These are phyloP conservation scores for Salix suchowensis DNA, from an alignment of 345 rosid genomes.

Conservation along the genomic window DNA sequence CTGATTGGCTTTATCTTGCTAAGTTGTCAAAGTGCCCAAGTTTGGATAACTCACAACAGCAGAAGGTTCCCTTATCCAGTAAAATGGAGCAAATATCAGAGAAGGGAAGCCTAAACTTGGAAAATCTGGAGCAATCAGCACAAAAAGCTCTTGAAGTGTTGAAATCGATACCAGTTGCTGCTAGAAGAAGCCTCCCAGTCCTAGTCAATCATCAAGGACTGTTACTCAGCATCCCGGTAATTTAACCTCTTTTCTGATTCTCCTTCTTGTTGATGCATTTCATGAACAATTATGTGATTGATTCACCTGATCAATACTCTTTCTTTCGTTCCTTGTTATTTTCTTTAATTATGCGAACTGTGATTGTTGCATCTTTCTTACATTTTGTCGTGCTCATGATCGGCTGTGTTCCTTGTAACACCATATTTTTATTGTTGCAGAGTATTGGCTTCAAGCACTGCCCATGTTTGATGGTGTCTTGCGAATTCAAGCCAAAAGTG, in stretches of 20 bases:
- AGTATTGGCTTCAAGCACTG: constrained; percentile 67
- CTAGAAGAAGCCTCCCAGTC: constrained; percentile 77
- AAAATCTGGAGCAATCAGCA: constrained; percentile 45
- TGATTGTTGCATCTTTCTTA: background rate
- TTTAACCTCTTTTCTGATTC: constrained; percentile 10
- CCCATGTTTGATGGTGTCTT: constrained; percentile 48
- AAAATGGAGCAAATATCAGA: constrained; percentile 10
- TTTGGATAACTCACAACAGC: constrained; percentile 23
- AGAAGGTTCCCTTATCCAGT: constrained; percentile 1
- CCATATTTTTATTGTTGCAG: constrained; percentile 33
- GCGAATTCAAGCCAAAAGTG: constrained; percentile 65
- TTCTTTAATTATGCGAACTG: background rate
- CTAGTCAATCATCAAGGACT: constrained; percentile 47
- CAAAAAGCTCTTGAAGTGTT: constrained; percentile 40
- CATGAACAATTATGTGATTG: background rate
- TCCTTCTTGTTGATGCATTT: background rate
- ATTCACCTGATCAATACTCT: background rate
- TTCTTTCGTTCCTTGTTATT: background rate
- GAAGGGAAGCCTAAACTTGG: constrained; percentile 15
- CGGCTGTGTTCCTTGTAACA: background rate
- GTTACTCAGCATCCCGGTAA: constrained; percentile 68
- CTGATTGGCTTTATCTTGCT: constrained; percentile 75
- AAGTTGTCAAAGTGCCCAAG: constrained; percentile 43
- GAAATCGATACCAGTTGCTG: constrained; percentile 62
- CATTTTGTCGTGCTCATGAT: background rate